Evolutionary conservation across 495 filamentous ascomycete genomes (phyloP), one percentile per base, ranked within the genome.

Genomic region (Xylaria telfairii): DNA sequence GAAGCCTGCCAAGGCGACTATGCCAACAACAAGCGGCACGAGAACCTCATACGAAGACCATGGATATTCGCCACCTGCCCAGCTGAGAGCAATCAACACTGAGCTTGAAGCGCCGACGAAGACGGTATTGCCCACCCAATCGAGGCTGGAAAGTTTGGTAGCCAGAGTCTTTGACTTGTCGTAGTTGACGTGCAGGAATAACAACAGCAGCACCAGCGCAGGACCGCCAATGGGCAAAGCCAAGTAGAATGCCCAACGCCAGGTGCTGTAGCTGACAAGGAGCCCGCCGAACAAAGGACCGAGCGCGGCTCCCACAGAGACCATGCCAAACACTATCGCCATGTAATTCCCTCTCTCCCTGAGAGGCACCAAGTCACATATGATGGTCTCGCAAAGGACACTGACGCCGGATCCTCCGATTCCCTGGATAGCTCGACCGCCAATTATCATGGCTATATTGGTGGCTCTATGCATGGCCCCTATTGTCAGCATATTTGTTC

Each of bases 391-490:
- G 46, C 90, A 88, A 68, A 95, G 78, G 19, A 91, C 87, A 17
- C 93, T 84, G 44, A 94, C 84, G 2, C 93, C 93, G 70, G 92
- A 93, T 42, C 90, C 91, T 19, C 92, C 93, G 21, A 90, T 79
- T 67, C 93, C 93, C 74, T 96, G 93, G 42, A 96, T 82, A 0
- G 89, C 88, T 75, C 93, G 82, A 19, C 91, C 93, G 1, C 86
- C 86, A 47, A 96, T 85, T 54, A 95, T 84, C 87, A 93, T 93
- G 1, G 65, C 71, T 8, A 74, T 74, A 26, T 39, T 77, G 8
- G 51, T 74, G 0, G 80, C 72, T 37, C 28, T 59, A 13, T 13
- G 24, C n/a, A 15, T 13, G 10, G 24, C 8, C 19, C 51, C n/a
- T 28, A 30, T n/a, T 75, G 24, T 47, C 24, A 42, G 24, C 60